Evolutionary conservation across 179 eudicot genomes (phyloP).

Genomic region (Beta lomatogona): DNA sequence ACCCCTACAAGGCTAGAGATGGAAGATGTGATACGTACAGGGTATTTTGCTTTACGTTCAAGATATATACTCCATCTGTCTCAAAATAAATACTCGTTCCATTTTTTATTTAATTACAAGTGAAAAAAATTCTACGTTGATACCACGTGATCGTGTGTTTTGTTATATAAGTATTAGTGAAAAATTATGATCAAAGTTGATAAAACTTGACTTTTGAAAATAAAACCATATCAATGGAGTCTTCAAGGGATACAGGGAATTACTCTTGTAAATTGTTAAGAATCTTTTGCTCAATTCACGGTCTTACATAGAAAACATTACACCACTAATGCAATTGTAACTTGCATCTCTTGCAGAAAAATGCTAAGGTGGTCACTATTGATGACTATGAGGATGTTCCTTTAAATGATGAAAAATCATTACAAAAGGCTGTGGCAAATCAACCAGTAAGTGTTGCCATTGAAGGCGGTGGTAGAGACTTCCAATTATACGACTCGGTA

Average conservation of each 20-base stretch:
- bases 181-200: no score
- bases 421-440: constrained; percentile 78
- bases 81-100: not conserved
- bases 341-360: constrained; percentile 43
- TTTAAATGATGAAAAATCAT: constrained; percentile 53
- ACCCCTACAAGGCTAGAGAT: constrained; percentile 68
- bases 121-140: no score
- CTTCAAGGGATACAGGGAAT: no score
- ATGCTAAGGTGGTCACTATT: constrained; percentile 65
- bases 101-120: not conserved
- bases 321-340: not conserved
- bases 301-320: no score
- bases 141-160: no score
- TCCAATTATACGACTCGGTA: constrained; percentile 72
- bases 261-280: no score
- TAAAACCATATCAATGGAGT: no score
- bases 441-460: constrained; percentile 90
- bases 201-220: no score
- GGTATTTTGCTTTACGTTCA: constrained; percentile 28
- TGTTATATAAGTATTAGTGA: no score
- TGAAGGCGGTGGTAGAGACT: constrained; percentile 67
- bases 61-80: no score
- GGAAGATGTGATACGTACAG: constrained; percentile 55
- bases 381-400: constrained; percentile 86
- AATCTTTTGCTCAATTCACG: no score